phyloP scores from a whole-genome alignment of 1,284 basidiomycete species.

The Lentinus polychrous region DNA sequence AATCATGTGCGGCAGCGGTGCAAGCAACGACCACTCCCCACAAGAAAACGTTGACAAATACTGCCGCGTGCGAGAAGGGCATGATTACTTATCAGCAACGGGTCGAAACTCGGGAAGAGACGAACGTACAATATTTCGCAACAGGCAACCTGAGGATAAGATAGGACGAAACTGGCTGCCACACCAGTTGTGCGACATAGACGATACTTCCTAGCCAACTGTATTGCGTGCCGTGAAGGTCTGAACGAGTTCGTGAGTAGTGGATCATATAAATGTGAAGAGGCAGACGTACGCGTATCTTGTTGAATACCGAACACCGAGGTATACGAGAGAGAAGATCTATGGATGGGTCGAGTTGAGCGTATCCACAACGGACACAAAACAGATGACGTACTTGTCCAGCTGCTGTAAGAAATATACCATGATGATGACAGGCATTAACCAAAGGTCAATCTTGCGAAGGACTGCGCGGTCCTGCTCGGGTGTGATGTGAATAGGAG shows the following conservation, averaged over 20 bases:
- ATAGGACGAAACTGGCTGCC: conserved; percentile 38
- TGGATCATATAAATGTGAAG: background rate
- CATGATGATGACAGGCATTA: conserved; percentile 34
- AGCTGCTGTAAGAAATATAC: conserved; percentile 39
- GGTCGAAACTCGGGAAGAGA: background rate
- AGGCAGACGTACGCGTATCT: conserved; percentile 25
- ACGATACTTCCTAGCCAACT: conserved; percentile 40
- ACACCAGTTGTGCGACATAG: conserved; percentile 38
- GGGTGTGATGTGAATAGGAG: conserved; percentile 24
- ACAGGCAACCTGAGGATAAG: conserved; percentile 36
- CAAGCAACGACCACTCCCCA: conserved; percentile 34
- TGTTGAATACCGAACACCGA: conserved; percentile 35
- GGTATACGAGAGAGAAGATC: conserved; percentile 37
- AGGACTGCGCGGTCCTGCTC: conserved; percentile 30
- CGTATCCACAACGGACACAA: background rate
- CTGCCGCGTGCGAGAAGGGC: conserved; percentile 11
- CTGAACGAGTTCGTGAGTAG: conserved; percentile 12
- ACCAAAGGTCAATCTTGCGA: conserved; percentile 35
- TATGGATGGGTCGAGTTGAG: conserved; percentile 9
- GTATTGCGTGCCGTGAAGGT: conserved; percentile 37
- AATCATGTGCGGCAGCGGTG: conserved; percentile 32
- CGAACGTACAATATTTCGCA: conserved; percentile 31
- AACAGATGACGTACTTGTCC: conserved; percentile 28
- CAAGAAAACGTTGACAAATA: conserved; percentile 35
- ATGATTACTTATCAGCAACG: background rate